These are phyloP conservation scores for Coriolopsis trogii DNA, from an alignment of 1,284 basidiomycete genomes.

Conservation along the genomic window DNA sequence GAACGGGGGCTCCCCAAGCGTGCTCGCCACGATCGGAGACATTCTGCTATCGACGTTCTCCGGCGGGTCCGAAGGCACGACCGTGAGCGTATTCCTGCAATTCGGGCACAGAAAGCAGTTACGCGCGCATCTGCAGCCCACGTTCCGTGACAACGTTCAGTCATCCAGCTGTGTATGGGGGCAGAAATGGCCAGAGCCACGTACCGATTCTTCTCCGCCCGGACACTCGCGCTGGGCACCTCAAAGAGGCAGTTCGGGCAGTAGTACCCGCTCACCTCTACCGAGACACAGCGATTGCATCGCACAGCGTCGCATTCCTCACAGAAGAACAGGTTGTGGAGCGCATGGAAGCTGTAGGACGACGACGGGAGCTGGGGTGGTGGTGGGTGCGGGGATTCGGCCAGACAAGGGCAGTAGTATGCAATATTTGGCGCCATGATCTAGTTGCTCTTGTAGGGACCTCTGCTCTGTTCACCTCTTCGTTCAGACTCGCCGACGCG, in stretches of 20 bases:
- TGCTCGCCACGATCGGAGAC: constrained; percentile 48
- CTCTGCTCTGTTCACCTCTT: too few relatives aligned
- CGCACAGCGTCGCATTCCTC: constrained; percentile 97
- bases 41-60: constrained; percentile 59
- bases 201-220: constrained; percentile 93
- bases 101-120: constrained; percentile 97
- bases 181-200: constrained; percentile 9
- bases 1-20: constrained; percentile 84
- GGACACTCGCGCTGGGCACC: constrained; percentile 94
- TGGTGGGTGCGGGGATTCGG: constrained; percentile 63
- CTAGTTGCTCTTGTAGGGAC: neutral
- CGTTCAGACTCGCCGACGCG: too few relatives aligned
- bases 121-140: constrained; percentile 78
- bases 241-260: constrained; percentile 99
- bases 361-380: constrained; percentile 77
- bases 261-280: constrained; percentile 96
- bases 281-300: constrained; percentile 89
- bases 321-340: constrained; percentile 93
- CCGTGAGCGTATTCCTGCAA: constrained; percentile 86
- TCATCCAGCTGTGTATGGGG: neutral
- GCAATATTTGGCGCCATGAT: constrained; percentile 52
- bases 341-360: constrained; percentile 76
- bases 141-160: too few relatives aligned
- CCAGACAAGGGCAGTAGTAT: constrained; percentile 76
- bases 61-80: constrained; percentile 86